Evolutionary conservation across 2,329 filamentous ascomycete species (phyloP), one percentile per base, ranked within the genome.

Genomic region (Fusarium euwallaceae): DNA sequence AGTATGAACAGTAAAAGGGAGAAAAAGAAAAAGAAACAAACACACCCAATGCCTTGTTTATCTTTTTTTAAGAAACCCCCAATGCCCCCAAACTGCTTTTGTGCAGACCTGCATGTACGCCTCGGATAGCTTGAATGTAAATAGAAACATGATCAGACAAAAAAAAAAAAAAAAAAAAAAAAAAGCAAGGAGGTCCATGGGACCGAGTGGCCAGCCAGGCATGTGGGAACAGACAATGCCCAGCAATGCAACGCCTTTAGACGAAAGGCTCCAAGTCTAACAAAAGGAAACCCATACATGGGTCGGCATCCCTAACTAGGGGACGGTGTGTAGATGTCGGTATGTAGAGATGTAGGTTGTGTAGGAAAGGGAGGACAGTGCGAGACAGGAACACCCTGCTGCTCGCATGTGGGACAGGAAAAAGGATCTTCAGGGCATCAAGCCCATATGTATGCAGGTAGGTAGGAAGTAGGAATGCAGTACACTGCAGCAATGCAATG

Each of bases 41-140:
- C 8, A 74, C 61, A 72, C 65, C 71, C 72, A 64, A 72, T 75
- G 64, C 72, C 55, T 74, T 51, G 37, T 72, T 69, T 61, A 69
- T 66, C 58, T 58, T 66, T 58, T 69, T 75, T 74, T 72, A 53
- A 74, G 61, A 69, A 65, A 69, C n/a, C 43, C 66, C 39, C 32
- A 61, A 75, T 74, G 58, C 69, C 69, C 71, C 53, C 20, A 17
- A 14, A 73, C 60, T 73, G 70, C 70, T 64, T 74, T 75, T 62
- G 29, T 69, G 61, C 69, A 74, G 60, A 67, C 64, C 56, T 60
- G 56, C 24, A 34, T 58, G 24, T 74, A 64, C 67, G 70, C 72
- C 73, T 55, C 39, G 16, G 55, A 76, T 55, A 56, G 65, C 36
- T 14, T 55, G 63, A 53, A 67, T 53, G 61, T 61, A 53, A 8